A percentile compares a stretch with the other conserved stretches of the same genome.
phyloP scores from a whole-genome alignment of 2,329 filamentous ascomycete species.

The Aspergillus sclerotialis region DNA sequence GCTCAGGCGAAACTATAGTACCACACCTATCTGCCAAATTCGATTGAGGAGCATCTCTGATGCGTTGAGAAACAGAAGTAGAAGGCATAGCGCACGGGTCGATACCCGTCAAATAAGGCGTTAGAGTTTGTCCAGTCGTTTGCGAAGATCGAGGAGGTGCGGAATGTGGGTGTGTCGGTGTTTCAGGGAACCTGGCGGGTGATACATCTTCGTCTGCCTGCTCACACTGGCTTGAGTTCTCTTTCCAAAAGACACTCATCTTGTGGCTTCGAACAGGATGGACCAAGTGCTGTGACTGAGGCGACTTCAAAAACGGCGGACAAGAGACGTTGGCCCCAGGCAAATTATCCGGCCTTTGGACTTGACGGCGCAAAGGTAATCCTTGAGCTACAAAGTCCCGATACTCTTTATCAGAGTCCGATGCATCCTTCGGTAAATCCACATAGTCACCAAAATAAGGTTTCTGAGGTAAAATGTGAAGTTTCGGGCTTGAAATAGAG shows the following conservation, averaged over 20 bases:
- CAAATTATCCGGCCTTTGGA: slow-evolving; percentile 1
- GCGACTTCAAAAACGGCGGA: neutral
- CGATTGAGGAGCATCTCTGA: slow-evolving; percentile 3
- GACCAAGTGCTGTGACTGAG: neutral
- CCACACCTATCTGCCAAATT: slow-evolving; percentile 37
- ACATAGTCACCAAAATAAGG: slow-evolving; percentile 76
- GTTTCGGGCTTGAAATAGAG: slow-evolving; percentile 47
- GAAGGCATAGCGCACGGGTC: neutral
- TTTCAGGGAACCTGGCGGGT: too few relatives aligned
- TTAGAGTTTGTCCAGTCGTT: too few relatives aligned
- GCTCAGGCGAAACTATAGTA: slow-evolving; percentile 47
- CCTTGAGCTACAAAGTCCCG: slow-evolving; percentile 13
- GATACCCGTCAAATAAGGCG: neutral
- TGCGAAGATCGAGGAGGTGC: too few relatives aligned
- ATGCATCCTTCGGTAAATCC: slow-evolving; percentile 52
- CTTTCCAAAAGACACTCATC: neutral
- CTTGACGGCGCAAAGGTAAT: slow-evolving; percentile 9
- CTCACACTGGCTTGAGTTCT: neutral
- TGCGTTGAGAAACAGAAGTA: neutral
- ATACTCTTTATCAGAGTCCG: slow-evolving; percentile 12
- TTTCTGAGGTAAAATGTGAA: slow-evolving; percentile 46
- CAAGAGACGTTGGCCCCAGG: neutral
- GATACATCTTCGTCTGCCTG: neutral
- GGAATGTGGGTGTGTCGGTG: too few relatives aligned
- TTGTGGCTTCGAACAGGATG: neutral